A percentile compares a stretch with the other conserved stretches of the same genome.
Conservation (phyloP, 1,284 basidiomycete genomes). For the Rhizoctonia solani region DNA sequence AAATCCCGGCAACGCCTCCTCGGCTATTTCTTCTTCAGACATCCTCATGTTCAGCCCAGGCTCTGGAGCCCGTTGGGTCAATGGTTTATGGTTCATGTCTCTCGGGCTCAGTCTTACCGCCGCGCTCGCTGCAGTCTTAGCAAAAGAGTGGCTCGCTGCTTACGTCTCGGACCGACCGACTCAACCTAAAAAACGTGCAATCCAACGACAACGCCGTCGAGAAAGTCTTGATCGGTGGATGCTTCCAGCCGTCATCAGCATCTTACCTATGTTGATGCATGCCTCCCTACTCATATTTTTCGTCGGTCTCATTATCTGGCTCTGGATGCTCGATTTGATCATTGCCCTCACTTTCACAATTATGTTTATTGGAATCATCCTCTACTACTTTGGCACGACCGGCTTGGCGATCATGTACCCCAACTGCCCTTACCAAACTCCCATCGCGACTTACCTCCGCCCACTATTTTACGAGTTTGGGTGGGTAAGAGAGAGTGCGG, state of each 20-base stretch:
- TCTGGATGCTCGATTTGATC: conserved; percentile 32
- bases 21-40: neutral
- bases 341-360: conserved; percentile 25
- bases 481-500: conserved; percentile 17
- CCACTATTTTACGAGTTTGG: conserved; percentile 20
- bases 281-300: conserved; percentile 24
- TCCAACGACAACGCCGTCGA: conserved; percentile 30
- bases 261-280: conserved; percentile 31
- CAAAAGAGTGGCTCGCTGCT: conserved; percentile 29
- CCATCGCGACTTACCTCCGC: conserved; percentile 24
- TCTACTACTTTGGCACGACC: conserved; percentile 31
- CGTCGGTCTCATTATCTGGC: conserved; percentile 20
- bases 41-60: conserved; percentile 11
- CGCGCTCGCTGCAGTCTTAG: conserved; percentile 21
- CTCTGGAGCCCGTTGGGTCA: conserved; percentile 26
- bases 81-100: conserved; percentile 33
- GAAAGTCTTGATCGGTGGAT: conserved; percentile 31
- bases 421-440: conserved; percentile 31
- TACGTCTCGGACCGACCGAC: conserved; percentile 31
- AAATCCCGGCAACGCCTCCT: neutral
- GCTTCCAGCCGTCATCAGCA: conserved; percentile 17
- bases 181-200: conserved; percentile 26
- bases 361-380: conserved; percentile 4
- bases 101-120: conserved; percentile 24
- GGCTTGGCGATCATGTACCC: conserved; percentile 25